These are phyloP conservation scores for Pisolithus albus DNA, from an alignment of 768 basidiomycete genomes.

Conservation along the genomic window DNA sequence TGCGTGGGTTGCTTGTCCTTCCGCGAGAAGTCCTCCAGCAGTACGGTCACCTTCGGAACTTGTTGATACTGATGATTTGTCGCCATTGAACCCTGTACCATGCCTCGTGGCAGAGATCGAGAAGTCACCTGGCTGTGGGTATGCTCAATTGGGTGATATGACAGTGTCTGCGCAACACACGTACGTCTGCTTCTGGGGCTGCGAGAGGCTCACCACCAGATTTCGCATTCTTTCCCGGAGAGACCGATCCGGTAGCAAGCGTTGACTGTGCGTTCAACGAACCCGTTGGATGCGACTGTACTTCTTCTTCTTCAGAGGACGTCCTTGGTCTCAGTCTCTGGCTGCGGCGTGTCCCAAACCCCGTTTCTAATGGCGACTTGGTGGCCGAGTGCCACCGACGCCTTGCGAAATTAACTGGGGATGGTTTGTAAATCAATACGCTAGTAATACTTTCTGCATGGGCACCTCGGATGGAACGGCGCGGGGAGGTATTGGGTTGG, in stretches of 20 bases:
- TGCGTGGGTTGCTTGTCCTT: conserved; percentile 26
- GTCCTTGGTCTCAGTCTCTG: conserved; percentile 29
- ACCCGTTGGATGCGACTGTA: conserved; percentile 23
- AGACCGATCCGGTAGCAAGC: conserved; percentile 29
- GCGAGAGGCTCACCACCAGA: conserved; percentile 15
- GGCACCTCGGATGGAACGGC: conserved; percentile 19
- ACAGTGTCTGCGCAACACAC: conserved; percentile 23
- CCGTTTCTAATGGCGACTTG: conserved; percentile 30
- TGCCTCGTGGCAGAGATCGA: conserved; percentile 19
- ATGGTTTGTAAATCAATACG: conserved; percentile 51
- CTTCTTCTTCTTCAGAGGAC: conserved; percentile 21
- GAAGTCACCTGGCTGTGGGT: conserved; percentile 25
- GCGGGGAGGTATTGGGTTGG: conserved; percentile 17
- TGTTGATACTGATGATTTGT: conserved; percentile 28
- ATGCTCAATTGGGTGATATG: conserved; percentile 24
- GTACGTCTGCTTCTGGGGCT: conserved; percentile 24
- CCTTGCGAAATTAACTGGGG: conserved; percentile 57
- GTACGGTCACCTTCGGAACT: conserved; percentile 32
- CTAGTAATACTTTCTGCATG: conserved; percentile 24
- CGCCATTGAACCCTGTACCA: conserved; percentile 21
- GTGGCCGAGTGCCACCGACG: conserved; percentile 49
- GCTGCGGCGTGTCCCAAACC: conserved; percentile 28
- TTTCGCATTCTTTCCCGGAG: conserved; percentile 25
- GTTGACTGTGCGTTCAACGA: conserved; percentile 24
- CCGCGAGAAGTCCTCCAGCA: conserved; percentile 27